Conservation (phyloP, 2,329 filamentous ascomycete genomes). For the Periglandula ipomoeae region DNA sequence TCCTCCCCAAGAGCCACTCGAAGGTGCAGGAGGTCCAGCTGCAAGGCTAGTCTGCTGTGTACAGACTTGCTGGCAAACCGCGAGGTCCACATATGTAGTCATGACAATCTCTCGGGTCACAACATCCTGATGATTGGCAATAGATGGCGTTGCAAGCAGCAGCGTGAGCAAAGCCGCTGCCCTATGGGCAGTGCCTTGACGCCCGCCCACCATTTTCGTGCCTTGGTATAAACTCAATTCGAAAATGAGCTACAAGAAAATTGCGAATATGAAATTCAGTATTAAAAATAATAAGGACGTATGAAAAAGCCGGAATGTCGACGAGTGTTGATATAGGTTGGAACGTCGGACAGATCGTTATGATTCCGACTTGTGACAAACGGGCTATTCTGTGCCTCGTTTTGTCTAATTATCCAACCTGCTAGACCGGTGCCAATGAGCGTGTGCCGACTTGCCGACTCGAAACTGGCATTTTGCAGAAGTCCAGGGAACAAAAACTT, state of each 20-base stretch:
- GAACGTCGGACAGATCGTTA: not conserved
- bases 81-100: constrained; percentile 1
- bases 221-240: not conserved
- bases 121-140: not conserved
- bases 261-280: not conserved
- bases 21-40: not conserved
- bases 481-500: too few relatives aligned
- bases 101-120: not conserved
- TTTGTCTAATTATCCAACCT: not conserved
- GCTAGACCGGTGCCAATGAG: not conserved
- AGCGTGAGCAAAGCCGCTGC: constrained; percentile 1
- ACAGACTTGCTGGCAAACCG: not conserved
- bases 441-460: not conserved
- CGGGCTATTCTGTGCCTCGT: not conserved
- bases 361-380: not conserved
- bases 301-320: too few relatives aligned
- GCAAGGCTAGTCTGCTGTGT: not conserved
- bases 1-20: not conserved
- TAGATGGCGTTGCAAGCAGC: not conserved
- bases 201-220: not conserved
- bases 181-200: not conserved
- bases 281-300: too few relatives aligned
- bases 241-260: too few relatives aligned
- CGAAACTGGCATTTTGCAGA: too few relatives aligned
- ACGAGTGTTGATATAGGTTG: too few relatives aligned